These are phyloP conservation scores for Ceratocystis diversiconidia DNA, from an alignment of 2,329 filamentous ascomycete species.

Conservation along the genomic window DNA sequence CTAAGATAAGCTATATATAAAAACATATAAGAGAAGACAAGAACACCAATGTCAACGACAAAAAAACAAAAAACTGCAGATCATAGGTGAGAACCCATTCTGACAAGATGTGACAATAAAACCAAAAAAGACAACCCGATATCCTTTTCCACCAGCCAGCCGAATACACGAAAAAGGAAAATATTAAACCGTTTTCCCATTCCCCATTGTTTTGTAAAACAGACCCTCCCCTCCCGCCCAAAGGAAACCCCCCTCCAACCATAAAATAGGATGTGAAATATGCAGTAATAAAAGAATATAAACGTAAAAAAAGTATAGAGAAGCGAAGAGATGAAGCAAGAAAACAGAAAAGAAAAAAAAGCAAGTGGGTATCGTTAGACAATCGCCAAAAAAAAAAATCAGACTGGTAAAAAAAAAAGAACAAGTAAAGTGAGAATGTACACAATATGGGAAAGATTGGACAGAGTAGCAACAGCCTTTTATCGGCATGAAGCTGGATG, in stretches of 20 bases:
- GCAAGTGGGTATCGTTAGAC: slow-evolving; percentile 5
- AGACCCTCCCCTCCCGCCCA: too few species aligned
- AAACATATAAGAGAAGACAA: too few species aligned
- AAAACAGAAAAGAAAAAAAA: slow-evolving; percentile 9
- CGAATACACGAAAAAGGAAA: neutral
- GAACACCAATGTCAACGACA: neutral
- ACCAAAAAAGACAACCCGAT: neutral
- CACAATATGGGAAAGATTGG: neutral
- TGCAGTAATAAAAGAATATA: neutral
- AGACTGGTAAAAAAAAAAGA: neutral
- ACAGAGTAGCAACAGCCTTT: neutral
- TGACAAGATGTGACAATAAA: neutral
- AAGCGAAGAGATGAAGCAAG: slow-evolving; percentile 2
- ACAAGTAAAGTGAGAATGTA: neutral
- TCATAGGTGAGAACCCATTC: neutral
- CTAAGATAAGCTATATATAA: neutral
- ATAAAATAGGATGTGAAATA: neutral
- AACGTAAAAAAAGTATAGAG: neutral
- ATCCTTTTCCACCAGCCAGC: too few species aligned
- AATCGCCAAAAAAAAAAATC: neutral
- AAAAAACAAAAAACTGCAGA: neutral
- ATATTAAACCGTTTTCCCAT: neutral
- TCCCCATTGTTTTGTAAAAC: too few species aligned
- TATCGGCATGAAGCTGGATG: slow-evolving; percentile 6
- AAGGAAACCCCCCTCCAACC: too few species aligned